These are phyloP conservation scores for Didymellaceae sp. DNA, from an alignment of 2,329 filamentous ascomycete species.

Conservation along the genomic window DNA sequence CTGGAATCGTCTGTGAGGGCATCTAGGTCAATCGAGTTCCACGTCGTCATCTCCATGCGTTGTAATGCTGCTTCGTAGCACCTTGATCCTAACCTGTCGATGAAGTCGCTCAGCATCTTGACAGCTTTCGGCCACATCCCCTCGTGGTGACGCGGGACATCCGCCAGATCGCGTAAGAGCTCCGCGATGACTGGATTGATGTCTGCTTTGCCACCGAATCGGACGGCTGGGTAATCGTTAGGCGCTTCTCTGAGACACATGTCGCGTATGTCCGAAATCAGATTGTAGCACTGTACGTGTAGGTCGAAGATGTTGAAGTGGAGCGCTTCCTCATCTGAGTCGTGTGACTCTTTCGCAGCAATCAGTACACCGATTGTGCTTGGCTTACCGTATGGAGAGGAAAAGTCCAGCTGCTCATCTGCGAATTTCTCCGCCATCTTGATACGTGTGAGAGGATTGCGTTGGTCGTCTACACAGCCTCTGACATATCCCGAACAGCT, in stretches of 20 bases:
- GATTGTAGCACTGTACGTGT: constrained; percentile 1
- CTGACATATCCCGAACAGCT: not conserved
- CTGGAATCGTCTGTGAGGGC: too few species aligned
- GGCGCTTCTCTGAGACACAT: constrained; percentile 14
- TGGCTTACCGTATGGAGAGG: not conserved
- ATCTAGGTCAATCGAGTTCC: too few species aligned
- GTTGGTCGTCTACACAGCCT: too few species aligned
- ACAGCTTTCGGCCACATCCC: constrained; percentile 9
- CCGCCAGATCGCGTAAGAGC: constrained; percentile 7
- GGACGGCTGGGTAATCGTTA: constrained; percentile 11
- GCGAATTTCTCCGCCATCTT: not conserved
- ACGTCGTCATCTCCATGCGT: too few species aligned
- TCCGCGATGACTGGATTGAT: constrained; percentile 6
- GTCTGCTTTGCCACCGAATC: not conserved
- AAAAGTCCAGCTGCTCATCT: not conserved
- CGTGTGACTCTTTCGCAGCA: constrained; percentile 12
- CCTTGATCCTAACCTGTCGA: not conserved
- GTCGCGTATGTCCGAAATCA: constrained; percentile 12
- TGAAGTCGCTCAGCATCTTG: not conserved
- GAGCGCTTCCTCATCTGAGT: constrained; percentile 15
- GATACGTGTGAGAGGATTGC: not conserved
- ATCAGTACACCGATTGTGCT: constrained; percentile 2
- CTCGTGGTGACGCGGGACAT: not conserved
- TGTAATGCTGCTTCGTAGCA: not conserved
- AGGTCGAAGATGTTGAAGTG: constrained; percentile 14